Base-by-base conservation (phyloP, 2,329 filamentous ascomycete species). In the Colletotrichum chlorophyti region DNA sequence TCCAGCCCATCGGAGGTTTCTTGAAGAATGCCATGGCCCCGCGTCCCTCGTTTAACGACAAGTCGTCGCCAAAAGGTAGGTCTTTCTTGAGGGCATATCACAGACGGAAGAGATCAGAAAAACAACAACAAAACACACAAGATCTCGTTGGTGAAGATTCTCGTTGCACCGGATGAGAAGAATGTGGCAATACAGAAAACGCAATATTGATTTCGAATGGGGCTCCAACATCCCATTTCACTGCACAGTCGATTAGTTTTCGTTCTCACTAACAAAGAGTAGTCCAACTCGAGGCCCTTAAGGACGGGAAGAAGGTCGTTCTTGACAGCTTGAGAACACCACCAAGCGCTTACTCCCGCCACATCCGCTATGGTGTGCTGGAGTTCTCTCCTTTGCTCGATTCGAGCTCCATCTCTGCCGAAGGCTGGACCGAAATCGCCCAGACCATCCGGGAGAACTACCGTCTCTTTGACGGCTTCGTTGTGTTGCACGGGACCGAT, bases 401-500 rank as follows among this genome's bases (percentile, higher is more conserved):
- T 75, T 96, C 91, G 62, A 94, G 90, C 70, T 95, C 91, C 52
- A 96, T 97, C 72, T 91, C 93, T 60, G 91, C 91, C 15, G 83
- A 85, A 38, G 92, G 92, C 57, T 97, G 92, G 93, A 87, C 90
- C 10, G 85, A 92, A 69, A 95, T 97, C 69, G 91, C 93, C 1
- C 77, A 82, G 47, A 85, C 89, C n/a, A 85, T 97, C 64, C 83
- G 86, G 65, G 86, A 89, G 63, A 97, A 97, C 74, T 97, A 97
- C 73, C 88, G 88, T 62, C 82, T 91, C 0, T 97, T 93, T 68
- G 93, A 97, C 71, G 92, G 91, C 17, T 97, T 97, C 69, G 91
- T 97, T 19, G 87, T 97, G 35, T 85, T 96, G 29, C 93, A 97
- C 72, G 93, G 93, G 60, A 97, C 93, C 6, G 93, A 97, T 74